Percentiles rank a stretch among this genome's conserved stretches.
Evolutionary conservation across 1,284 basidiomycete genomes (phyloP).

Genomic region (Ganoderma resinaceum): DNA sequence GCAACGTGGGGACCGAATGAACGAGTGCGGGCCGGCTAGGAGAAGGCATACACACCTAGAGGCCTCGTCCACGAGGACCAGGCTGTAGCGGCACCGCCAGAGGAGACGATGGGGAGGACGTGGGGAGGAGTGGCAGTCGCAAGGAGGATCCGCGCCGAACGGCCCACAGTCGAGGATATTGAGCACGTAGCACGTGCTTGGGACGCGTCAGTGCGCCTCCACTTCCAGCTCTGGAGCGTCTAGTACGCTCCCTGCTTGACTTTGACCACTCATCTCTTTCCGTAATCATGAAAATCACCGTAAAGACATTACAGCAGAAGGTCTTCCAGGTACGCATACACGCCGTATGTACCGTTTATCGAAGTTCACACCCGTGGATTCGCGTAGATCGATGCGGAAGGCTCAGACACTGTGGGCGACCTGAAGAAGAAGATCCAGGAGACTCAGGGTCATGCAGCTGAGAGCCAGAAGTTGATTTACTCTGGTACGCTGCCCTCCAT

Average conservation of each 20-base stretch:
- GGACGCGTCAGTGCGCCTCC: constrained; percentile 36
- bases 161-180: background rate
- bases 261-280: constrained; percentile 31
- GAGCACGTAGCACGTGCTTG: constrained; percentile 33
- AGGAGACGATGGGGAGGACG: constrained; percentile 10
- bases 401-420: constrained; percentile 75
- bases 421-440: constrained; percentile 90
- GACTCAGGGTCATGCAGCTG: constrained; percentile 77
- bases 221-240: constrained; percentile 22
- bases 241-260: constrained; percentile 9
- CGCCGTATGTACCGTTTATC: constrained; percentile 1
- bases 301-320: constrained; percentile 95
- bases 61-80: background rate
- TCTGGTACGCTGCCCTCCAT: constrained; percentile 61
- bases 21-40: background rate
- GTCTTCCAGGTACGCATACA: constrained; percentile 64
- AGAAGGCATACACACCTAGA: background rate
- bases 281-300: constrained; percentile 84
- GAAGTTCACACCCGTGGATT: constrained; percentile 21
- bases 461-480: constrained; percentile 94
- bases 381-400: constrained; percentile 82
- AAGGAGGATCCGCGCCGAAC: constrained; percentile 15
- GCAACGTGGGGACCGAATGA: constrained; percentile 12
- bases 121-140: constrained; percentile 14
- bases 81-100: background rate